Percentiles rank a stretch among this genome's conserved stretches.
Conservation (phyloP, 2,329 filamentous ascomycete genomes). For the Alternaria burnsii region DNA sequence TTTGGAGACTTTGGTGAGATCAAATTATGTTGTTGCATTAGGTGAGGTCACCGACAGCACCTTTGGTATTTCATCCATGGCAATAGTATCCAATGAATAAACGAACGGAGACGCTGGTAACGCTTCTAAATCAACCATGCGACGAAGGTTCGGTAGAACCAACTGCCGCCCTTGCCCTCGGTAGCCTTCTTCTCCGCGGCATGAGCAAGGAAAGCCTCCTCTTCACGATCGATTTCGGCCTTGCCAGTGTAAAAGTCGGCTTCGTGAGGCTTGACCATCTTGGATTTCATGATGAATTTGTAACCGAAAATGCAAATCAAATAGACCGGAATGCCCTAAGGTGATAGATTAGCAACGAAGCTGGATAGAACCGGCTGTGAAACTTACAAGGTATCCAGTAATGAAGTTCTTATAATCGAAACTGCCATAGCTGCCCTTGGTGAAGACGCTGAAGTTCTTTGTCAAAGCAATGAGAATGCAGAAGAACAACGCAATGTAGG, state of each 20-base stretch:
- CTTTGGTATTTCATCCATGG: slow-evolving; percentile 1
- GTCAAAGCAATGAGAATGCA: slow-evolving; percentile 78
- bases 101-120: neutral
- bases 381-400: slow-evolving; percentile 67
- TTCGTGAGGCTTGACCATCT: slow-evolving; percentile 61
- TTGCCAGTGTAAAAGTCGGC: slow-evolving; percentile 78
- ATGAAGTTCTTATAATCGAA: slow-evolving; percentile 81
- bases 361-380: neutral
- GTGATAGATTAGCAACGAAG: slow-evolving; percentile 51
- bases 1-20: neutral
- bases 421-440: slow-evolving; percentile 57
- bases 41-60: neutral
- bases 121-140: slow-evolving; percentile 66
- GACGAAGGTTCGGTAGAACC: slow-evolving; percentile 68
- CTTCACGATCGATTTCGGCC: slow-evolving; percentile 75
- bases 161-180: slow-evolving; percentile 49
- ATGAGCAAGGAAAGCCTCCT: slow-evolving; percentile 71
- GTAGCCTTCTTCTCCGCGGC: slow-evolving; percentile 55
- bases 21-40: neutral
- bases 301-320: slow-evolving; percentile 70
- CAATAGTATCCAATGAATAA: neutral
- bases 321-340: slow-evolving; percentile 77
- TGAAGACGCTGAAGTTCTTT: slow-evolving; percentile 83
- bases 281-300: slow-evolving; percentile 39
- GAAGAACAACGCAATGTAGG: slow-evolving; percentile 72